Evolutionary conservation across 2,329 filamentous ascomycete species (phyloP), one percentile per base, ranked within the genome.

Genomic region (Pseudopyrenochaeta lycopersici): DNA sequence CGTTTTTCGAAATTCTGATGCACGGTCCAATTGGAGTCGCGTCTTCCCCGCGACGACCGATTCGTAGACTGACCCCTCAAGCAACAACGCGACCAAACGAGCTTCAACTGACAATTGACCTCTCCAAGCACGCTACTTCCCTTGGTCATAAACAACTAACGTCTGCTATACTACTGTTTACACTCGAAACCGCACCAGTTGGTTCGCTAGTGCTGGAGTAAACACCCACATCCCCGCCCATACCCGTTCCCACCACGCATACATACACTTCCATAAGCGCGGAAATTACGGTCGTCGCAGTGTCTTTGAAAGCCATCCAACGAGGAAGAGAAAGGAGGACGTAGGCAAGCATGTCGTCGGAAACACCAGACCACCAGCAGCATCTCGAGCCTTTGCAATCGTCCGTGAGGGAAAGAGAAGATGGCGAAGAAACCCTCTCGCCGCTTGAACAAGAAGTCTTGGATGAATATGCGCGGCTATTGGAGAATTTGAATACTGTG

Each of bases 361-460:
- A 62, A 38, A 21, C 53, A 23, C 33, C 39, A 49, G 51, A 59
- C 30, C 41, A 52, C 3, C 52, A 52, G 9, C 18, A 14, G 10
- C 21, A 50, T 62, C 46, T 64, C 58, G 2, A 42, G 23, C 9
- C 61, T 4, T 66, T 64, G 0, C 68, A 67, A 49, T 51, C 39
- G 12, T 49, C 56, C 0, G 30, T 46, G 14, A 41, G 17, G 11
- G 20, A 33, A 20, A 49, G 20, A 33, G 21, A 46, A 6, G 55
- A 27, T 27, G 23, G 56, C 33, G 56, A 64, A 11, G 76, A 78
- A 36, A 68, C 59, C 10, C 74, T 97, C 57, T 84, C 88, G 1
- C 89, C 92, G 4, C 84, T 96, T 7, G 93, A 99, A 79, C 93
- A 97, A 76, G 92, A 98, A 73, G 90, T 99, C 1, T 82, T 99